phyloP scores from a whole-genome alignment of 805 yeast species.

The Helenozyma baotianmanensis region DNA sequence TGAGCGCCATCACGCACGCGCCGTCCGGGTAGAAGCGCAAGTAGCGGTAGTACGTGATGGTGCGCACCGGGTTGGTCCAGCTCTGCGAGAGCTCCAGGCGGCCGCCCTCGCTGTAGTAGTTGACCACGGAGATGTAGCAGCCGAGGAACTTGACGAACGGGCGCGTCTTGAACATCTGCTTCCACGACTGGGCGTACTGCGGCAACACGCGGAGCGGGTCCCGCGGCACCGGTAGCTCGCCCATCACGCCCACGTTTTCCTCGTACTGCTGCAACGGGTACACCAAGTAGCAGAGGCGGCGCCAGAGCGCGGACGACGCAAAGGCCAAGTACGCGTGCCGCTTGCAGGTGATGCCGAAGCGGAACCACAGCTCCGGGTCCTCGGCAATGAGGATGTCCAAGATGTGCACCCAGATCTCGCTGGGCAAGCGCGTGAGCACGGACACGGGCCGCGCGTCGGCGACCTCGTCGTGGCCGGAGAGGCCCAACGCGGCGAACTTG shows the following conservation, averaged over 20 bases:
- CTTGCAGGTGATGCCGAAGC: conserved; percentile 55
- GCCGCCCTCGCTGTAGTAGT: conserved; percentile 81
- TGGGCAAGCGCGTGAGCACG: conserved; percentile 39
- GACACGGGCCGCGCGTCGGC: conserved; percentile 26
- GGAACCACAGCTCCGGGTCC: conserved; percentile 64
- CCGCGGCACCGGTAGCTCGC: conserved; percentile 29
- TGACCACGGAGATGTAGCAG: conserved; percentile 78
- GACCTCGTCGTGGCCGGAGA: conserved; percentile 17
- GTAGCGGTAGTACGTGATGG: conserved; percentile 86
- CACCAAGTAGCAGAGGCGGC: conserved; percentile 43
- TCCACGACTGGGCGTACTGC: conserved; percentile 34
- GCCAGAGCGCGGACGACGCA: conserved; percentile 46
- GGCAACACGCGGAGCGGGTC: conserved; percentile 27
- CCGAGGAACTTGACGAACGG: conserved; percentile 83
- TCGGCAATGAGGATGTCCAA: conserved; percentile 41
- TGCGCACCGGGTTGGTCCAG: conserved; percentile 72
- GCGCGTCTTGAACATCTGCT: conserved; percentile 52
- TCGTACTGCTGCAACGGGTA: conserved; percentile 55
- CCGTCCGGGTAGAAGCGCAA: conserved; percentile 80
- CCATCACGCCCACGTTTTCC: conserved; percentile 39
- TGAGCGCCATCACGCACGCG: conserved; percentile 59
- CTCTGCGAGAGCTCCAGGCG: conserved; percentile 59
- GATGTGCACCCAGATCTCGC: conserved; percentile 53
- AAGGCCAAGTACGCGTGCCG: conserved; percentile 56
- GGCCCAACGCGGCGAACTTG: conserved; percentile 23